Evolutionary conservation across 768 basidiomycete species (phyloP).

Genomic region (Boletus rubescentipes): DNA sequence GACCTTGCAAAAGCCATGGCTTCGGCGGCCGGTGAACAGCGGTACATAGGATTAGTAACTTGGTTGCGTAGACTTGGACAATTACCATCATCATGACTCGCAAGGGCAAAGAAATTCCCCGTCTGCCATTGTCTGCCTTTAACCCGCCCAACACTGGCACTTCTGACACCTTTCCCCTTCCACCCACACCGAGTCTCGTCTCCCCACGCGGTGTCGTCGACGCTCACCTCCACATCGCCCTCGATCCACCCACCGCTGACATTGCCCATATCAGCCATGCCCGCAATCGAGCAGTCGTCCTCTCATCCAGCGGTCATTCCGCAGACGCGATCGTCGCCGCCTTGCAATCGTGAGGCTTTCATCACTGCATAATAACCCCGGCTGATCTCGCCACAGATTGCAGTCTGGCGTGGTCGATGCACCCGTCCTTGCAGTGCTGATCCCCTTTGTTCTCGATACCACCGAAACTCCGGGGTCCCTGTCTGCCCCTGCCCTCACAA

Average conservation of each 20-base stretch:
- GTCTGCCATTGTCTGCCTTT: slow-evolving; percentile 75
- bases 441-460: slow-evolving; percentile 61
- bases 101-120: slow-evolving; percentile 66
- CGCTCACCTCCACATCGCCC: slow-evolving; percentile 54
- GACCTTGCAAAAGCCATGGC: slow-evolving; percentile 16
- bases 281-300: slow-evolving; percentile 61
- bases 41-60: neutral
- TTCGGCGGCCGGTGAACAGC: slow-evolving; percentile 21
- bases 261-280: slow-evolving; percentile 41
- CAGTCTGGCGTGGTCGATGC: slow-evolving; percentile 19
- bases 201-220: slow-evolving; percentile 67
- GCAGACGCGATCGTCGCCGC: slow-evolving; percentile 41
- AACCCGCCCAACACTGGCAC: slow-evolving; percentile 67
- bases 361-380: neutral
- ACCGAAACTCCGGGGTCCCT: slow-evolving; percentile 42
- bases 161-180: slow-evolving; percentile 64
- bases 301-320: slow-evolving; percentile 43
- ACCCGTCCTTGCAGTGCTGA: slow-evolving; percentile 54
- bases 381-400: slow-evolving; percentile 17
- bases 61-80: no score
- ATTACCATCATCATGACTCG: slow-evolving; percentile 34
- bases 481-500: slow-evolving; percentile 41
- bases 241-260: slow-evolving; percentile 28
- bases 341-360: slow-evolving; percentile 38
- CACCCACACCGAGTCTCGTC: slow-evolving; percentile 65